Base-by-base conservation (phyloP, 768 basidiomycete species). In the Boletus sensibilis region DNA sequence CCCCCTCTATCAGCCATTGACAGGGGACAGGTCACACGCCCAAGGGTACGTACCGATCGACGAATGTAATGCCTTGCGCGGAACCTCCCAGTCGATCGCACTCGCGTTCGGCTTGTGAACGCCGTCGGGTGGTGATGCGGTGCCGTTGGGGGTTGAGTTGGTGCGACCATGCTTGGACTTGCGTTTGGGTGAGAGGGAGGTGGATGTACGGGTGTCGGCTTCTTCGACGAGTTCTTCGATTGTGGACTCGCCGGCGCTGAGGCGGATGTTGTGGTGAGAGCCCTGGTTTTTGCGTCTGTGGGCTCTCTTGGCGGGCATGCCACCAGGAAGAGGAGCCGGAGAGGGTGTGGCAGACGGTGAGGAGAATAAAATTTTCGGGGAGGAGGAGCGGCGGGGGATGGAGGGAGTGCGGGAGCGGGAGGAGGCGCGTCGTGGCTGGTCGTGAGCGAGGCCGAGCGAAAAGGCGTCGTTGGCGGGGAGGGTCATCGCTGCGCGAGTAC, bases 31-130 rank as follows among this genome's bases (percentile, higher is more conserved):
- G 53, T 38, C 53, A 64, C 52, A 31, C 35, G 50, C 18, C 16
- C 33, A 53, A 38, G 37, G n/a, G 47, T 50, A 78, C 86, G 31
- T 39, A 92, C 93, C 94, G 57, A 96, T 96, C 4, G 89, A 91
- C 13, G 90, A 88, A 72, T 97, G 94, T 42, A 97, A 70, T 11
- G 83, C 72, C 72, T 97, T 97, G 60, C 94, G 76, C 1, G 94
- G 94, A 48, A 97, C 86, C 73, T 97, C 94, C 86, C 88, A 94
- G 73, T 94, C 89, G 31, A 90, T 61, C 12, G 37, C 5, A 21
- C 63, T 66, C 25, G 61, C 56, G 18, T 58, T 64, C 7, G 63
- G 61, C 27, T 59, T 62, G 33, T 46, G 44, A 16, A 27, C 7
- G n/a, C 42, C 50, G 41, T 55, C 25, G 42, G 55, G 52, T 29